Evolutionary conservation across 2,329 filamentous ascomycete species (phyloP).

Genomic region (Verticillium klebahnii): DNA sequence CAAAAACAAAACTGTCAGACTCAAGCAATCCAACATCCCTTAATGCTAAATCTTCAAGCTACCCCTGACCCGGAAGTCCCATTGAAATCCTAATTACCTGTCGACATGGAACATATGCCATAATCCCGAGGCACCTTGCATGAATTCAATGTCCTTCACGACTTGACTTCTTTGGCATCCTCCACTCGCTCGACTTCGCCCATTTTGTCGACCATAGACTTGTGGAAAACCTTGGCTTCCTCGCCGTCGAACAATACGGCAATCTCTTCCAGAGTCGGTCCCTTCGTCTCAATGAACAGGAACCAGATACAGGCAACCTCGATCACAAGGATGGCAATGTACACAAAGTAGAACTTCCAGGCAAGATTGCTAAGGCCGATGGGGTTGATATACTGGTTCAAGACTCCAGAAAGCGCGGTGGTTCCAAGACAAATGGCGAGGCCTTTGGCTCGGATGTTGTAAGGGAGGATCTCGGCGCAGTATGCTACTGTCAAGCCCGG

Average conservation of each 20-base stretch:
- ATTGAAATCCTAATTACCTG: too few species aligned
- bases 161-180: too few species aligned
- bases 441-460: slow-evolving; percentile 46
- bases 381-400: slow-evolving; percentile 51
- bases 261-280: slow-evolving; percentile 62
- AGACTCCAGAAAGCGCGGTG: slow-evolving; percentile 48
- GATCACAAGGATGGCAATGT: slow-evolving; percentile 36
- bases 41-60: too few species aligned
- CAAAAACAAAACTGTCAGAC: too few species aligned
- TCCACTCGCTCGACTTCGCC: too few species aligned
- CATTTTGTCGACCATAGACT: too few species aligned
- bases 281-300: slow-evolving; percentile 56
- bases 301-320: slow-evolving; percentile 53
- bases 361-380: slow-evolving; percentile 42
- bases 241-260: slow-evolving; percentile 60
- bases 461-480: slow-evolving; percentile 45
- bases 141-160: too few species aligned
- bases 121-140: too few species aligned
- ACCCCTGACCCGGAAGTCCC: too few species aligned
- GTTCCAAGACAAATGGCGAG: slow-evolving; percentile 52
- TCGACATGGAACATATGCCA: too few species aligned
- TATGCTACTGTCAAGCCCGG: slow-evolving; percentile 53
- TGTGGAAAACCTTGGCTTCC: too few species aligned
- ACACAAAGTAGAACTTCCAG: background rate
- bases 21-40: too few species aligned